Evolutionary conservation across 441 rosid species (phyloP).

Genomic region (Raphanus hybrid): DNA sequence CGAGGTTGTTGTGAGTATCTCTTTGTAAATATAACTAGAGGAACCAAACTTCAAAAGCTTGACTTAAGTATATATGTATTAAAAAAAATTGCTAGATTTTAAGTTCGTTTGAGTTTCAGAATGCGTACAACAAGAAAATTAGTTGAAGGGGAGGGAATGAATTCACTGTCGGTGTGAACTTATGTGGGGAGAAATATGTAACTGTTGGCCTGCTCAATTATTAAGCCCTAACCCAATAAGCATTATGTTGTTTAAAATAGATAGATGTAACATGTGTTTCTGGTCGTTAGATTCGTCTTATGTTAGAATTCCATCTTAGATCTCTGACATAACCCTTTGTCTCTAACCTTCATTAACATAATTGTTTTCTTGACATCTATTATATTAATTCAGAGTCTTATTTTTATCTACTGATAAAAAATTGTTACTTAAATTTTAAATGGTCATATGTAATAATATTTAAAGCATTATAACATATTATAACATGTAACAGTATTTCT

Average conservation of each 20-base stretch:
- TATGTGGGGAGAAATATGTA: background rate
- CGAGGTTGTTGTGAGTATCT: background rate
- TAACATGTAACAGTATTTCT: too few relatives aligned
- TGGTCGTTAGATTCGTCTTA: conserved; percentile 3
- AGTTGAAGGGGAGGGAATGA: background rate
- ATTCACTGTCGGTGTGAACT: conserved; percentile 7
- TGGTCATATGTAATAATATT: too few relatives aligned
- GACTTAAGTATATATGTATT: background rate
- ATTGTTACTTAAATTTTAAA: too few relatives aligned
- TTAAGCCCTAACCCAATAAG: conserved; percentile 5
- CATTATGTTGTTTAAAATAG: background rate
- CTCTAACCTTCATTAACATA: background rate
- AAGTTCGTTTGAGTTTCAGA: background rate
- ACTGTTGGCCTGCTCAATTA: conserved; percentile 2
- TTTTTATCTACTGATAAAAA: too few relatives aligned
- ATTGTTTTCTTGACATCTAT: too few relatives aligned
- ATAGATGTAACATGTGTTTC: background rate
- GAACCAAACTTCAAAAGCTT: background rate
- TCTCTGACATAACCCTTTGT: conserved; percentile 1
- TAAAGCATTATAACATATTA: too few relatives aligned
- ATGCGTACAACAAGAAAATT: background rate
- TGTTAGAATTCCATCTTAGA: background rate
- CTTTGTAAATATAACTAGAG: background rate
- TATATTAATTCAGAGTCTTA: too few relatives aligned
- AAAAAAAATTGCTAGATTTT: background rate